Conservation (phyloP, 2,329 filamentous ascomycete species). For the Gyromitra esculenta region DNA sequence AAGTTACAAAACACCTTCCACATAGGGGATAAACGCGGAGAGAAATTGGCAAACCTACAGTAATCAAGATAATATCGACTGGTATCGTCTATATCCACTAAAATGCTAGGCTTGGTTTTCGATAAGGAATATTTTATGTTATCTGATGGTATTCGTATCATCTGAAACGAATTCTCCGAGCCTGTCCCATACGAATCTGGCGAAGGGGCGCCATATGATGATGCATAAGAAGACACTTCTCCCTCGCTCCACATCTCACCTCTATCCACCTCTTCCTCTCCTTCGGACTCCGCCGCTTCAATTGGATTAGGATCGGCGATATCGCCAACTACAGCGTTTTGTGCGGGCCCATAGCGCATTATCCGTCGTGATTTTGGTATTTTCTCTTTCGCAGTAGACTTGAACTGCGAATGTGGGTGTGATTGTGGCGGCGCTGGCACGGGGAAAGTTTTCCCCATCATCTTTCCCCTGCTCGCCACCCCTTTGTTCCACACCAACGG, state of each 20-base stretch:
- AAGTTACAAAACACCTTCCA: slow-evolving; percentile 26
- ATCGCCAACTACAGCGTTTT: slow-evolving; percentile 29
- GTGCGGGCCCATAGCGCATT: slow-evolving; percentile 31
- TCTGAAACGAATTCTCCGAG: slow-evolving; percentile 40
- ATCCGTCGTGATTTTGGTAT: slow-evolving; percentile 24
- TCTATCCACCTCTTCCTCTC: slow-evolving; percentile 25
- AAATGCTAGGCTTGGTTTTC: slow-evolving; percentile 40
- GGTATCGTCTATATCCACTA: slow-evolving; percentile 43
- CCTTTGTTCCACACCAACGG: slow-evolving; percentile 57
- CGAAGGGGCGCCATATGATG: slow-evolving; percentile 16
- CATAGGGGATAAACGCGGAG: neutral
- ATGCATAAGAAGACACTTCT: slow-evolving; percentile 22
- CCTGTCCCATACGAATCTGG: slow-evolving; percentile 25
- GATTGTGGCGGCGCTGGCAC: slow-evolving; percentile 36
- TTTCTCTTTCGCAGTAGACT: slow-evolving; percentile 19
- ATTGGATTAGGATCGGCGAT: slow-evolving; percentile 28
- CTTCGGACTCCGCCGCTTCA: slow-evolving; percentile 30
- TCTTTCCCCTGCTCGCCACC: slow-evolving; percentile 57
- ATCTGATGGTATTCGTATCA: slow-evolving; percentile 17
- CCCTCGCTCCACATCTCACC: slow-evolving; percentile 35
- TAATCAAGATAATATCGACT: slow-evolving; percentile 52
- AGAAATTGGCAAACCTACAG: slow-evolving; percentile 45
- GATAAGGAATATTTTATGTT: slow-evolving; percentile 36
- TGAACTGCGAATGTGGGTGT: slow-evolving; percentile 26
- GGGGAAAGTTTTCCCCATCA: slow-evolving; percentile 57